Percentiles rank a stretch among this genome's conserved stretches.
Evolutionary conservation across 345 rosid species (phyloP).

Genomic region (Streptanthus diversifolius): DNA sequence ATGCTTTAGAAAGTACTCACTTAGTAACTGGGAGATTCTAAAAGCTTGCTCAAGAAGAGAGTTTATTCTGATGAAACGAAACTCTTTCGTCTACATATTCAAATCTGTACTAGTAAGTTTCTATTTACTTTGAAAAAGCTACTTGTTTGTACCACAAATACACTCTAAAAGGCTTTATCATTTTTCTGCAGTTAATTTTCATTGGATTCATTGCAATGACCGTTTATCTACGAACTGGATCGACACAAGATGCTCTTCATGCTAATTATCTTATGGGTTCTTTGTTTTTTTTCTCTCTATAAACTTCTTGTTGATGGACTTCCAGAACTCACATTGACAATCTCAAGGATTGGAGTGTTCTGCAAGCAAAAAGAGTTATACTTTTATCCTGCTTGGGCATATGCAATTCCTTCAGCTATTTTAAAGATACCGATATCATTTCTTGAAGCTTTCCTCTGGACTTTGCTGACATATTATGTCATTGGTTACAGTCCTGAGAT

Average conservation of each 20-base stretch:
- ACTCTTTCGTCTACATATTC: constrained; percentile 41
- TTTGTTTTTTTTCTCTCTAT: constrained; percentile 32
- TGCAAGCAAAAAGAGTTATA: constrained; percentile 44
- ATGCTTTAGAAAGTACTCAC: constrained; percentile 35
- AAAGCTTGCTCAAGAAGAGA: constrained; percentile 49
- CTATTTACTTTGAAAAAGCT: not conserved
- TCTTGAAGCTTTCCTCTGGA: constrained; percentile 43
- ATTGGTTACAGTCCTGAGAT: constrained; percentile 49
- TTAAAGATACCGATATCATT: constrained; percentile 44
- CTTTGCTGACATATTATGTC: constrained; percentile 43
- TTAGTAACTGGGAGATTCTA: constrained; percentile 40
- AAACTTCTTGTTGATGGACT: constrained; percentile 46
- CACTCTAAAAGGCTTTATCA: not conserved
- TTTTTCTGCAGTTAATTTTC: constrained; percentile 29
- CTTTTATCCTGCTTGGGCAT: constrained; percentile 55
- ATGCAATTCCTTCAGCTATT: constrained; percentile 44
- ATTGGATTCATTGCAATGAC: constrained; percentile 37
- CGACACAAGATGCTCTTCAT: constrained; percentile 31
- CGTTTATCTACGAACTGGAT: constrained; percentile 37
- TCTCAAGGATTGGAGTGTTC: constrained; percentile 42
- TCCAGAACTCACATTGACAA: constrained; percentile 44
- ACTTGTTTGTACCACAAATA: not conserved
- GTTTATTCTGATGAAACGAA: constrained; percentile 45
- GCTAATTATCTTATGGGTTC: constrained; percentile 46
- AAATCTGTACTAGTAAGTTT: constrained; percentile 38